These are phyloP conservation scores for Bonia amplexicaulis DNA, from an alignment of 176 grass and related monocot species.

Conservation along the genomic window DNA sequence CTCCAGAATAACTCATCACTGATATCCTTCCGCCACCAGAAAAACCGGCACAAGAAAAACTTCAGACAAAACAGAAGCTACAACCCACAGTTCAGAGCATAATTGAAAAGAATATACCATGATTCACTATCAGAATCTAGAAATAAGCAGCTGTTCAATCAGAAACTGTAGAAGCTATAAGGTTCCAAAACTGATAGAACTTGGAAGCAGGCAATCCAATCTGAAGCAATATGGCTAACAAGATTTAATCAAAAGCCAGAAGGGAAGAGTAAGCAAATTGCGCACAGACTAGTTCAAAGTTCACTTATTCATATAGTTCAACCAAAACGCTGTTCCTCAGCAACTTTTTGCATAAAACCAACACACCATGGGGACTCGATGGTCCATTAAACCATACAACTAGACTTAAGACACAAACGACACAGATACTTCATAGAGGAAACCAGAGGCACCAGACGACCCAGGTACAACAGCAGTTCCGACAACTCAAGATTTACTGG, in stretches of 20 bases:
- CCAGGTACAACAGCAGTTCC: constrained; percentile 11
- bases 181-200: too few species aligned
- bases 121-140: neutral
- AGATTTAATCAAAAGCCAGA: neutral
- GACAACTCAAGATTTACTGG: constrained; percentile 3
- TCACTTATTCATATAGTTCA: constrained; percentile 11
- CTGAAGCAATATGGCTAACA: neutral
- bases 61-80: neutral
- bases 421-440: neutral
- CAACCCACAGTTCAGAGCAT: neutral
- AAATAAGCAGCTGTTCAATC: neutral
- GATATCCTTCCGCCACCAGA: too few species aligned
- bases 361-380: neutral
- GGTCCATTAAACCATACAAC: neutral
- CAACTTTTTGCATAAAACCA: neutral
- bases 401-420: neutral
- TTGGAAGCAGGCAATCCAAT: neutral
- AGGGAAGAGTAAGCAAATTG: neutral
- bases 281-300: neutral
- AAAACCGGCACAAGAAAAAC: too few species aligned
- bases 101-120: neutral
- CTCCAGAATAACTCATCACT: too few species aligned
- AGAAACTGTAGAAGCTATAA: too few species aligned
- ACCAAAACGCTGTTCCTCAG: neutral
- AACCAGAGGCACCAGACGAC: neutral